phyloP scores from a whole-genome alignment of 257 asterid species.

The Vinca minor region DNA sequence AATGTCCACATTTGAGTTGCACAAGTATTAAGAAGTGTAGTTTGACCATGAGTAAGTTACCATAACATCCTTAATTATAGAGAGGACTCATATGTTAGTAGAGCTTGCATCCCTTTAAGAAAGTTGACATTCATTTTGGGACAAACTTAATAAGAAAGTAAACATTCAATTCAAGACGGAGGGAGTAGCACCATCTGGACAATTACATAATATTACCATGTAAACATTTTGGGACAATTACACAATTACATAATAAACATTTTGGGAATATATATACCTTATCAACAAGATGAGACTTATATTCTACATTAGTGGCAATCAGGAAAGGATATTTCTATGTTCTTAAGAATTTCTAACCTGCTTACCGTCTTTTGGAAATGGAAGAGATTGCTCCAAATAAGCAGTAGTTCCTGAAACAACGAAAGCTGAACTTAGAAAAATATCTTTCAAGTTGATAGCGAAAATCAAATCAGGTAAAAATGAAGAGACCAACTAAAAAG shows the following conservation, averaged over 20 bases:
- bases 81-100: no score
- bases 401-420: slow-evolving; percentile 68
- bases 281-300: not conserved
- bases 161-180: no score
- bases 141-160: no score
- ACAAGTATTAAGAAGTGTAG: no score
- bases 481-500: not conserved
- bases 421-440: slow-evolving; percentile 11
- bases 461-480: not conserved
- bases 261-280: not conserved
- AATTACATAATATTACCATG: not conserved
- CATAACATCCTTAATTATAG: no score
- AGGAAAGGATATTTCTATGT: slow-evolving; percentile 5
- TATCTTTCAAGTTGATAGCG: slow-evolving; percentile 15
- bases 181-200: not conserved
- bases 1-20: no score
- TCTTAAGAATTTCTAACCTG: slow-evolving; percentile 48
- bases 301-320: not conserved
- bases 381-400: slow-evolving; percentile 74
- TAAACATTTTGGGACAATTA: no score
- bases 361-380: slow-evolving; percentile 86
- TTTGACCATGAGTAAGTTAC: no score
- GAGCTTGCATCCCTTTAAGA: no score
- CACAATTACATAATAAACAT: not conserved
- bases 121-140: no score